Base-by-base conservation (phyloP, 352 stramenopile genomes). In the Phytophthora fragariae region DNA sequence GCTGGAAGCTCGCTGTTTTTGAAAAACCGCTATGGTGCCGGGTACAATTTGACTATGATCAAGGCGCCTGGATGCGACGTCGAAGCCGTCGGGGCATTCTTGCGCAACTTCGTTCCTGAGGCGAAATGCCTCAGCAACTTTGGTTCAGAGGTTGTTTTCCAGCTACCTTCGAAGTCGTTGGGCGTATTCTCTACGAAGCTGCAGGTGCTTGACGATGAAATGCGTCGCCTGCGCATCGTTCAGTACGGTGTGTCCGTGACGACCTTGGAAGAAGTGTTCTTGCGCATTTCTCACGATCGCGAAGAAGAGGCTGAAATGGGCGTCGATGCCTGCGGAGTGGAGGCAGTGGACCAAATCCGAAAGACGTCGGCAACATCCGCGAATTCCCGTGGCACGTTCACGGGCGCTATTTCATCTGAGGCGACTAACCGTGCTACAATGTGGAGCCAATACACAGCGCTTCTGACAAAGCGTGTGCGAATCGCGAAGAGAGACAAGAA, bases 251-350 rank as follows among this genome's bases (percentile, higher is more conserved):
- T 99, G 29, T 97, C 93, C 17, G 97, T 99, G 50, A 99, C 98
- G n/a, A 99, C 98, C 0, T 81, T 99, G 6, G 98, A 99, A 73
- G 98, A 99, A 85, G 97, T 99, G 0, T 99, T 99, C 76, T 75
- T 99, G 60, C 79, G 80, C 12, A 92, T 92, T 62, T 83, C 85
- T 2, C 67, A 70, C 17, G 81, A 88, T 46, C 82, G 79, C 17
- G 81, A 91, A 47, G 76, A 82, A 39, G 73, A 75, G 55, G 55
- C 49, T 15, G 41, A 68, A 1, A 61, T 77, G 17, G 65, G 68
- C 15, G 54, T 64, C 19, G 53, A 54, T 62, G 56, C 31, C 3
- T 72, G 62, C 15, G 66, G 57, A 2, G 53, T 78, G 12, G 79
- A 83, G 52, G 35, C 53, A 17, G 68, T 79, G 9, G 70, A 82